These are phyloP conservation scores for Oenanthe sinensis DNA, from an alignment of 129 eudicot species.

Conservation along the genomic window DNA sequence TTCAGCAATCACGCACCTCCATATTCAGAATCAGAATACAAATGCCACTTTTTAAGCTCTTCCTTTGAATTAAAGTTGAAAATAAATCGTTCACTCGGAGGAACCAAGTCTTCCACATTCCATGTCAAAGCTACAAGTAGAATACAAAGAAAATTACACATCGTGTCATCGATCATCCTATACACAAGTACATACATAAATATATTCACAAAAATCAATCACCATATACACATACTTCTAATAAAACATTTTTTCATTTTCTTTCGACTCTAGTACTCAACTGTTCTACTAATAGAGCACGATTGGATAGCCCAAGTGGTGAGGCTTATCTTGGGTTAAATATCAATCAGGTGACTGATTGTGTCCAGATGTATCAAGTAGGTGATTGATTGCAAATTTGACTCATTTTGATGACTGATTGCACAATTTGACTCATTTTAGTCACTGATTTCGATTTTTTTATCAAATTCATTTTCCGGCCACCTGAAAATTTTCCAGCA, in stretches of 20 bases:
- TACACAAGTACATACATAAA: not conserved
- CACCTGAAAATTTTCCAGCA: no score
- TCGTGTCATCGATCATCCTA: not conserved
- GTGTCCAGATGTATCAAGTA: no score
- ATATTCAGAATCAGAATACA: constrained; percentile 93
- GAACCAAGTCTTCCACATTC: constrained; percentile 78
- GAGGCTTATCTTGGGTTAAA: no score
- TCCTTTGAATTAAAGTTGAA: constrained; percentile 69
- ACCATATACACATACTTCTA: not conserved
- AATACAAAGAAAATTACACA: not conserved
- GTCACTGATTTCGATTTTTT: no score
- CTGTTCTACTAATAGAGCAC: no score
- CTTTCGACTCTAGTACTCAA: no score
- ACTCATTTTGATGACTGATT: no score
- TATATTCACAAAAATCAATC: not conserved
- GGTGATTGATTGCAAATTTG: no score
- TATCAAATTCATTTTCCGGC: no score
- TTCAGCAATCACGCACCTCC: constrained; percentile 44
- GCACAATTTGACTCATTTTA: no score
- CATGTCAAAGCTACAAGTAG: constrained; percentile 65
- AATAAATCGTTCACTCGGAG: constrained; percentile 64
- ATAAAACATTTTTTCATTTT: not conserved
- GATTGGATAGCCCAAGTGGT: no score
- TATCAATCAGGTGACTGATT: no score
- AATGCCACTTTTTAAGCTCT: constrained; percentile 84